phyloP scores from a whole-genome alignment of 139 green algal species.

The Trebouxia sp. region DNA sequence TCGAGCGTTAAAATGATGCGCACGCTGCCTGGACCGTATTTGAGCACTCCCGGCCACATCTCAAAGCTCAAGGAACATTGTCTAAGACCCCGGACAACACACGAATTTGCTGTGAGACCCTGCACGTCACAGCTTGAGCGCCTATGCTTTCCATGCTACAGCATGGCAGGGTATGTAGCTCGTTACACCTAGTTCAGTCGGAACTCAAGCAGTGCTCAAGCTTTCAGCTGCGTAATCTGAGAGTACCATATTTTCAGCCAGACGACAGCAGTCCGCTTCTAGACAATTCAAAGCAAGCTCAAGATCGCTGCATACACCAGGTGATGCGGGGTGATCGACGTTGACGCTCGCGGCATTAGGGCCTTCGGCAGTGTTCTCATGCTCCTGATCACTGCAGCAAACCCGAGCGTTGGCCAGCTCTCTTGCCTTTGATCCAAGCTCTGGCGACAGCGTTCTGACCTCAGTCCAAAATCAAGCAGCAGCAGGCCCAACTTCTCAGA shows the following conservation, averaged over 20 bases:
- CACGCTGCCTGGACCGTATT: too few relatives aligned
- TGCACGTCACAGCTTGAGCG: too few relatives aligned
- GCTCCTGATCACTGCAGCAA: neutral
- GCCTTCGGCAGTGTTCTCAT: too few relatives aligned
- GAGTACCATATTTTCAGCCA: neutral
- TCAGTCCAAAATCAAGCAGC: neutral
- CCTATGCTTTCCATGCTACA: neutral
- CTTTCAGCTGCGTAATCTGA: constrained; percentile 4
- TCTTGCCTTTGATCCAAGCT: constrained; percentile 11
- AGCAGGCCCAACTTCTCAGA: neutral
- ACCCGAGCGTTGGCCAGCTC: neutral
- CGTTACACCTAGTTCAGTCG: neutral
- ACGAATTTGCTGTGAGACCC: too few relatives aligned
- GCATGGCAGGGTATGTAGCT: neutral
- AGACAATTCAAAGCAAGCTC: neutral
- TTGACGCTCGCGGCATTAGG: too few relatives aligned
- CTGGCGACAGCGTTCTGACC: neutral
- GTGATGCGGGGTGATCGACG: neutral
- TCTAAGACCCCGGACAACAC: too few relatives aligned
- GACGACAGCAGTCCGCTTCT: neutral
- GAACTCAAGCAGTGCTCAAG: neutral
- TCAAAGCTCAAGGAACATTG: too few relatives aligned
- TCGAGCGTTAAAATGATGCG: too few relatives aligned
- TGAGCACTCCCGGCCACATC: too few relatives aligned
- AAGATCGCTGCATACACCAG: neutral